Base-by-base conservation (phyloP, 2,329 filamentous ascomycete genomes). In the Penicillium sp. region DNA sequence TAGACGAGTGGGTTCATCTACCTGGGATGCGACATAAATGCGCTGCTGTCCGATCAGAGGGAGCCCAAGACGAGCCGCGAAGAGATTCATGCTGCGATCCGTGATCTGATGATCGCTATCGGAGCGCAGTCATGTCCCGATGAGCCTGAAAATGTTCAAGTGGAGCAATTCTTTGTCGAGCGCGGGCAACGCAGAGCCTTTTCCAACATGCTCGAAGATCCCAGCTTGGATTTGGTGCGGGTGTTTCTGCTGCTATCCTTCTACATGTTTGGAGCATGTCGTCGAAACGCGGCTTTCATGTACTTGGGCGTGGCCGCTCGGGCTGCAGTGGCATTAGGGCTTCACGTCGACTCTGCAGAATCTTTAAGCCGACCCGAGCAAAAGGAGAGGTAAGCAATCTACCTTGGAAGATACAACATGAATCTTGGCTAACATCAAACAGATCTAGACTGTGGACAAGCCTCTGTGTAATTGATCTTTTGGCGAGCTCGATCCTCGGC, bases 281-380 rank as follows among this genome's bases (percentile, higher is more conserved):
- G 83, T 35, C 77, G 84, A 9, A 87, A 87, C 56, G 79, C 85
- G 0, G 85, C 85, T 0, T 88, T 86, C 54, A 86, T 88, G 82
- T 87, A 87, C 56, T 69, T 88, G 2, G 85, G 85, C 0, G 81
- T 87, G 9, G 85, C 85, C 1, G 78, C 82, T 0, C 81, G 83
- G 54, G 82, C 85, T 0, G 85, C 85, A 0, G 81, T 82, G 3
- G 83, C 84, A 0, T 66, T 88, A 0, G 86, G 85, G 0, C 66
- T 87, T 6, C 84, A 87, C 18, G 63, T 60, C 19, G 70, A 70
- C 31, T 55, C 58, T 6, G 60, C 61, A 6, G 61, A 59, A 16
- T 51, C 61, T 19, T 39, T 62, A 11, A 54, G 54, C 6, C 51
- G 39, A 2, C 44, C 54, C 14, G 67, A 72, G 31, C 62, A 64